Percentiles rank a stretch among this genome's conserved stretches.
These are phyloP conservation scores for Triticum timopheevii DNA, from an alignment of 176 grass and related monocot genomes.

Conservation along the genomic window DNA sequence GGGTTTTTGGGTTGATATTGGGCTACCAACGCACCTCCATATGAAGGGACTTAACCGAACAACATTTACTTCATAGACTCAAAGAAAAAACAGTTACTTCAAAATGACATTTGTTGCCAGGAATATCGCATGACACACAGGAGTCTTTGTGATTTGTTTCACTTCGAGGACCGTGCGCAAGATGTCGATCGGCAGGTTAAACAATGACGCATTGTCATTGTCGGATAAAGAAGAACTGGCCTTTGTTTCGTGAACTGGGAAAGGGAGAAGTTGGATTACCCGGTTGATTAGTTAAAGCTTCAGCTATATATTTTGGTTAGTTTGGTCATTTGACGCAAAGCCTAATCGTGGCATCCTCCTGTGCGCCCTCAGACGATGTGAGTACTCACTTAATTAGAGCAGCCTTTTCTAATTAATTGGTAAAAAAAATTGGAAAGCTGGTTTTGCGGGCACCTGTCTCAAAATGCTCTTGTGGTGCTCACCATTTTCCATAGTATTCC, in stretches of 20 bases:
- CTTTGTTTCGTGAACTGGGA: conserved; percentile 6
- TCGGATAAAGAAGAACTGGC: conserved; percentile 1
- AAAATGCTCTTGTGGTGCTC: neutral
- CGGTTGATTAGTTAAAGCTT: neutral
- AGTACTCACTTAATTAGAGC: neutral
- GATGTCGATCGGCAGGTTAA: neutral
- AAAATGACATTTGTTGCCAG: neutral
- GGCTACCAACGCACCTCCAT: too few species aligned
- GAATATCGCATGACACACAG: neutral
- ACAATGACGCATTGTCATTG: neutral
- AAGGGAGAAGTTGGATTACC: neutral
- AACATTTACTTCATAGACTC: too few species aligned
- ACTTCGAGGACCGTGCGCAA: neutral
- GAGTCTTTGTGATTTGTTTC: neutral
- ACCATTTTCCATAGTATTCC: too few species aligned
- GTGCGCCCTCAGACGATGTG: neutral
- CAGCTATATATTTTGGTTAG: neutral
- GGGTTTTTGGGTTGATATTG: too few species aligned
- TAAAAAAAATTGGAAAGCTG: neutral
- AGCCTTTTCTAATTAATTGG: neutral
- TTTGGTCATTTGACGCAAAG: neutral
- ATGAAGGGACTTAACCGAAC: too few species aligned
- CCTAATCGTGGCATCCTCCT: neutral
- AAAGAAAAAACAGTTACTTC: too few species aligned
- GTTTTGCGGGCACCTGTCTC: neutral